phyloP scores from a whole-genome alignment of 306 rosid genomes.

The Cicer arietinum region DNA sequence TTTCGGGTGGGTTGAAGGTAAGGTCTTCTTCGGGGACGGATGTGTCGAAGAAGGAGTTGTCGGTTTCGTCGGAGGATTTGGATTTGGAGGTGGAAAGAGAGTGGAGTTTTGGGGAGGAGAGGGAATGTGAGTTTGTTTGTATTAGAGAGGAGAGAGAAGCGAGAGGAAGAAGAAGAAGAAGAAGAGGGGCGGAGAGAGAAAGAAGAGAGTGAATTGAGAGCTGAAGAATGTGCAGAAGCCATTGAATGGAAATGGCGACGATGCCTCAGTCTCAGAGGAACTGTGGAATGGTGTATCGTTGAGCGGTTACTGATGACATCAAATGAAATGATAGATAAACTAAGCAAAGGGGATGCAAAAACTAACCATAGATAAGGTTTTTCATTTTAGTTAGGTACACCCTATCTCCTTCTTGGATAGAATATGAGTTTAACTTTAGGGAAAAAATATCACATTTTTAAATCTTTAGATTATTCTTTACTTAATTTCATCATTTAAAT shows the following conservation, averaged over 20 bases:
- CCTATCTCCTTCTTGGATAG: no score
- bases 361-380: not conserved
- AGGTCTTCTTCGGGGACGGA: slow-evolving; percentile 57
- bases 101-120: slow-evolving; percentile 36
- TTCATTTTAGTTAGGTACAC: not conserved
- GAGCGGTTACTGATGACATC: slow-evolving; percentile 5
- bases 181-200: slow-evolving; percentile 58
- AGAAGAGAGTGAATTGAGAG: slow-evolving; percentile 62
- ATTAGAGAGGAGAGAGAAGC: slow-evolving; percentile 52
- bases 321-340: not conserved
- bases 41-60: slow-evolving; percentile 62
- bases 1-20: slow-evolving; percentile 67
- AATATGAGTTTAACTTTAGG: no score
- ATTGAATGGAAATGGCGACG: slow-evolving; percentile 30
- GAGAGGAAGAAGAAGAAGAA: slow-evolving; percentile 44
- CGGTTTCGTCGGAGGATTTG: slow-evolving; percentile 61
- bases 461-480: no score
- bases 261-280: not conserved
- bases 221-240: slow-evolving; percentile 56
- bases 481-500: no score
- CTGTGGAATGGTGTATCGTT: not conserved
- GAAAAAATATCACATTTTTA: no score
- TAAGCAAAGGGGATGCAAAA: not conserved
- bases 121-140: slow-evolving; percentile 44
- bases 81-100: slow-evolving; percentile 23